These are phyloP conservation scores for Cladosporium sp. DNA, from an alignment of 2,329 filamentous ascomycete species.

Conservation along the genomic window DNA sequence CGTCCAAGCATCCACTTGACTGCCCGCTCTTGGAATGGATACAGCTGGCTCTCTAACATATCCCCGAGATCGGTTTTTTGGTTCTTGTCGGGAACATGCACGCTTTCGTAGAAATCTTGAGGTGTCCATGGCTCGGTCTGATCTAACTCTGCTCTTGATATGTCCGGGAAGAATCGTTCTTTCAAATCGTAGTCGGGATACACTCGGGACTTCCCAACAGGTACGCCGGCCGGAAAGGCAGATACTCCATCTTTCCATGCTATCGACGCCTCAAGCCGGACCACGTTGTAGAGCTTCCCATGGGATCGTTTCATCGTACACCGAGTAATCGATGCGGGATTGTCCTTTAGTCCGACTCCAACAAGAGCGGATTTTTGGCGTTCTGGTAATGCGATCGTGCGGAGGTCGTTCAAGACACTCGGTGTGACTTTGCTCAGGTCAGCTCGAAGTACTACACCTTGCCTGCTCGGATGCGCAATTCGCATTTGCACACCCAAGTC, in stretches of 20 bases:
- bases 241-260: slow-evolving; percentile 29
- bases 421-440: slow-evolving; percentile 19
- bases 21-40: slow-evolving; percentile 67
- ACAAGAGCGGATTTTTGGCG: slow-evolving; percentile 12
- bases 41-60: slow-evolving; percentile 43
- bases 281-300: slow-evolving; percentile 22
- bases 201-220: slow-evolving; percentile 19
- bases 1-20: slow-evolving; percentile 65
- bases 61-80: slow-evolving; percentile 15
- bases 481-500: slow-evolving; percentile 17
- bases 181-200: slow-evolving; percentile 26
- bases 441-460: slow-evolving; percentile 22
- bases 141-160: slow-evolving; percentile 17
- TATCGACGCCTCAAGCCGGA: slow-evolving; percentile 25
- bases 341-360: slow-evolving; percentile 11
- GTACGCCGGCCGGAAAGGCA: slow-evolving; percentile 25
- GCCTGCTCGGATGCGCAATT: slow-evolving; percentile 16
- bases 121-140: slow-evolving; percentile 38
- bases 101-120: slow-evolving; percentile 64
- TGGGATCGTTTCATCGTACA: slow-evolving; percentile 23
- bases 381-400: slow-evolving; percentile 16
- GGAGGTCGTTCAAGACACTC: slow-evolving; percentile 15
- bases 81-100: slow-evolving; percentile 54
- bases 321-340: slow-evolving; percentile 15
- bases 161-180: slow-evolving; percentile 18